Evolutionary conservation across 805 yeast genomes (phyloP), one percentile per base, ranked within the genome.

Genomic region (Sungouiella blattae): DNA sequence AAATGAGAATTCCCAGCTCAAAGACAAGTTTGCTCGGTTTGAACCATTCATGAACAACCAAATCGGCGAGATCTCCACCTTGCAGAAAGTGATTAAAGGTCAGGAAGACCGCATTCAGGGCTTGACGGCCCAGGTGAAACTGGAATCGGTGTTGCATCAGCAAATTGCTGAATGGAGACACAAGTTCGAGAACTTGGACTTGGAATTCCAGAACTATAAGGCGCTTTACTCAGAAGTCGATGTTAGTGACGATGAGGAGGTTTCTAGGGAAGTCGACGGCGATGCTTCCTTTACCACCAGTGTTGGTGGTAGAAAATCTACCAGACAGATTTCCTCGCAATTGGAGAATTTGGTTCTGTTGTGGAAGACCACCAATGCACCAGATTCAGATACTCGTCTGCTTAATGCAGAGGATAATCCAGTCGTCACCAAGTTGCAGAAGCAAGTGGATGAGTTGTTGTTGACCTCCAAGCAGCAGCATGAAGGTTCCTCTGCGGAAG

Each of bases 401-500:
- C 17, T 27, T 11, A 44, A 28, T 5, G 23, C 33, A 1, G 39
- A 36, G n/a, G 40, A 54, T 28, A 38, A 39, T 29, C 50, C 47
- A 4, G 54, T 68, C 35, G 66, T 70, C 8, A 34, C 50, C 16
- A 65, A 64, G 41, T 58, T 82, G 35, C 83, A 78, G 37, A 47
- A 58, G 14, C 84, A 80, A 47, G 63, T 82, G 34, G 80, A 78
- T 41, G 77, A 77, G 16, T 58, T 81, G 37, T 49, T 80, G 42
- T 44, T 47, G 11, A 70, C 75, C 14, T 70, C 75, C 39, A 67
- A 75, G 43, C 65, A 60, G 14, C 62, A 66, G 21, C 67, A 65
- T 26, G 55, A 57, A 16, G 49, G 57, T 11, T 55, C 76, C 3
- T 43, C 61, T 3, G 39, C 57, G 6, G 70, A 73, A 39, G 45